A percentile compares a stretch with the other conserved stretches of the same genome.
Conservation (phyloP, 352 stramenopile species). For the Phytophthora ohioensis region DNA sequence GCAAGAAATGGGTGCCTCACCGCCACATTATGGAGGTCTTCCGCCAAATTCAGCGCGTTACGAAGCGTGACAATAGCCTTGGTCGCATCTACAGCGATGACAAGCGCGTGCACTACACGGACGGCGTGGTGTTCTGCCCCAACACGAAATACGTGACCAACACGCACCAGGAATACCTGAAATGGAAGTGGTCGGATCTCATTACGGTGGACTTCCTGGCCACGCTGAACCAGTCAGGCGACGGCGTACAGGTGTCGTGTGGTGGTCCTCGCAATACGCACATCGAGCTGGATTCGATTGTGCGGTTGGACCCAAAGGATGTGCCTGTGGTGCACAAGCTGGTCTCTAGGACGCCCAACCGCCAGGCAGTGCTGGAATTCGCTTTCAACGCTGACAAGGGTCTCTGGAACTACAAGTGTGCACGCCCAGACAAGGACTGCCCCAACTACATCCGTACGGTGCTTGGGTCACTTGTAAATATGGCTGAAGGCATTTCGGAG, state of each 20-base stretch:
- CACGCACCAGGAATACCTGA: conserved; percentile 91
- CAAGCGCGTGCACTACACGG: conserved; percentile 90
- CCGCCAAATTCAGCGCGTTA: conserved; percentile 79
- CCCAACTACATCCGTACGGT: conserved; percentile 93
- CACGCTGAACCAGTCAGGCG: conserved; percentile 59
- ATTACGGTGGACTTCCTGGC: conserved; percentile 91
- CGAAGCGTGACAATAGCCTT: conserved; percentile 81
- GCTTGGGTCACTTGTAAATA: conserved; percentile 91
- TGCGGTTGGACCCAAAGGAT: conserved; percentile 83
- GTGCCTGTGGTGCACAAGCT: conserved; percentile 73
- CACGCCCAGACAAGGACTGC: conserved; percentile 88
- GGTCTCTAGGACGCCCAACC: conserved; percentile 61
- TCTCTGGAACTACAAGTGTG: conserved; percentile 92
- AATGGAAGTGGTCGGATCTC: conserved; percentile 94
- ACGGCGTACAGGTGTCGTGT: conserved; percentile 73
- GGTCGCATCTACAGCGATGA: conserved; percentile 84
- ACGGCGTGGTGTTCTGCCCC: conserved; percentile 92
- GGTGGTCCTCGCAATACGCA: conserved; percentile 77
- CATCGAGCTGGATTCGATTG: conserved; percentile 87
- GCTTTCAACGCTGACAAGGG: conserved; percentile 89
- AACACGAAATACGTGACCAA: conserved; percentile 87
- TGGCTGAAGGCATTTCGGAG: conserved; percentile 91
- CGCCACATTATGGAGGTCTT: conserved; percentile 88
- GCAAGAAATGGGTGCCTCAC: conserved; percentile 86
- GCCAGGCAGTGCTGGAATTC: conserved; percentile 85